Evolutionary conservation across 176 grass and related monocot genomes (phyloP), one percentile per base, ranked within the genome.

Genomic region (Cocos nucifera): DNA sequence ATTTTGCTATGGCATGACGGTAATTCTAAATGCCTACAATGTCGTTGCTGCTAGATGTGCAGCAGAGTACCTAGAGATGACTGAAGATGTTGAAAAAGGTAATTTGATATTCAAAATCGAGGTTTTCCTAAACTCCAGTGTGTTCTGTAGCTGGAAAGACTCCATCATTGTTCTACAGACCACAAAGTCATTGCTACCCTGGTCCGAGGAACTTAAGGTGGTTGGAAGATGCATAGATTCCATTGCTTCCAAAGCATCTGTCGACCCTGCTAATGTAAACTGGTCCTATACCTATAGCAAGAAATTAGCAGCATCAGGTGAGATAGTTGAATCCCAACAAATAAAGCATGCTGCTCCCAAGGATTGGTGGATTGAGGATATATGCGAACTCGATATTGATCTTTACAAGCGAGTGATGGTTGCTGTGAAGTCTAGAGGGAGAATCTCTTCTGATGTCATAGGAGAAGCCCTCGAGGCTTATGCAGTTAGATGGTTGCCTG

Each of bases 61-160:
- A 17, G 85, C 88, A 1, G 85, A 93, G 61, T 86, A 79, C 63
- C 85, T 99, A 23, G 88, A 92, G 78, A 99, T 99, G 94, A 86
- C 79, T 3, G 94, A 99, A 69, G 89, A 82, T 21, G 73, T 86
- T 63, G 94, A 99, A 15, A 99, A 89, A 67, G 94, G 94, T 48
- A 99, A 99, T 73, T 71, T 99, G 27, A 79, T 99, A 78, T 93
- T 83, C 75, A 99, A 93, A 77, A 99, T 99, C 4, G 94, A 99
- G 69, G 94, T 99, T 3, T 99, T 99, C 32, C 62, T 99, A 35
- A 93, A 89, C 66, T 86, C 94, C 4, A 89, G 88, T 64, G 73
- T 99, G 59, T 83, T 99, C 54, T 65, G 74, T 19, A 83, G 94
- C 61, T 99, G 94, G 94, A 99, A 99, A 74, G 94, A 99, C 69